Conservation (phyloP, 305 asterid species). For the Lippia alba region DNA sequence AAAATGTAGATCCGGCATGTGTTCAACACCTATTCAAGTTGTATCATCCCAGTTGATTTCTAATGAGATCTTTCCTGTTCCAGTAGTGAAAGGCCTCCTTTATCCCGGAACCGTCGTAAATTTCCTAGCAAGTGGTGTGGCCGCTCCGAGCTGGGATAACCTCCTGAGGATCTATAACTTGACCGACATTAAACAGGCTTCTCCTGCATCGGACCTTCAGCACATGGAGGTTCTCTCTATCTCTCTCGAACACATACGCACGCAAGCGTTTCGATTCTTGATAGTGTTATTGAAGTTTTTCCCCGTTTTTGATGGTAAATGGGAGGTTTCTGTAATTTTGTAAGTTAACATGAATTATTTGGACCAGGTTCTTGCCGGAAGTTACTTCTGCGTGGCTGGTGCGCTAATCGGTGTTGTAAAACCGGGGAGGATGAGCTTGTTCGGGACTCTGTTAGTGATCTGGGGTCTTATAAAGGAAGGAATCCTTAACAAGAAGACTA, state of each 20-base stretch:
- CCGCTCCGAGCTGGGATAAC: conserved; percentile 79
- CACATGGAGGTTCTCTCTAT: conserved; percentile 73
- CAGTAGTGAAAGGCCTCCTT: conserved; percentile 85
- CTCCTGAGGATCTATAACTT: conserved; percentile 75
- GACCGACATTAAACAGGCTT: conserved; percentile 74
- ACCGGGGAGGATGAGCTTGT: conserved; percentile 98
- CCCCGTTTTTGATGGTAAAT: background rate
- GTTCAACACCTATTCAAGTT: conserved; percentile 85
- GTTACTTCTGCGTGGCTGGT: conserved; percentile 97
- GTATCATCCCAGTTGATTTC: conserved; percentile 92
- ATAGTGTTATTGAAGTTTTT: background rate
- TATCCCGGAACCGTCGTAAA: conserved; percentile 86
- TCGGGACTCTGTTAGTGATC: conserved; percentile 78
- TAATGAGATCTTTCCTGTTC: conserved; percentile 80
- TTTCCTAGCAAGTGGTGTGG: conserved; percentile 54
- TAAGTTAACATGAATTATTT: background rate
- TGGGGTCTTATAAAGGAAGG: conserved; percentile 99
- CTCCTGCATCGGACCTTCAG: conserved; percentile 79
- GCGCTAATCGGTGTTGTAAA: conserved; percentile 73
- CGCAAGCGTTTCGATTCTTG: too few species aligned
- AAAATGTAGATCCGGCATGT: conserved; percentile 91
- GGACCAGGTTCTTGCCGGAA: conserved; percentile 94
- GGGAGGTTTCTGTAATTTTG: too few species aligned
- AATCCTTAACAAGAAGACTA: conserved; percentile 73
- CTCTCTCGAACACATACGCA: background rate